phyloP scores from a whole-genome alignment of 352 stramenopile genomes.

The Phytopythium aichiense region DNA sequence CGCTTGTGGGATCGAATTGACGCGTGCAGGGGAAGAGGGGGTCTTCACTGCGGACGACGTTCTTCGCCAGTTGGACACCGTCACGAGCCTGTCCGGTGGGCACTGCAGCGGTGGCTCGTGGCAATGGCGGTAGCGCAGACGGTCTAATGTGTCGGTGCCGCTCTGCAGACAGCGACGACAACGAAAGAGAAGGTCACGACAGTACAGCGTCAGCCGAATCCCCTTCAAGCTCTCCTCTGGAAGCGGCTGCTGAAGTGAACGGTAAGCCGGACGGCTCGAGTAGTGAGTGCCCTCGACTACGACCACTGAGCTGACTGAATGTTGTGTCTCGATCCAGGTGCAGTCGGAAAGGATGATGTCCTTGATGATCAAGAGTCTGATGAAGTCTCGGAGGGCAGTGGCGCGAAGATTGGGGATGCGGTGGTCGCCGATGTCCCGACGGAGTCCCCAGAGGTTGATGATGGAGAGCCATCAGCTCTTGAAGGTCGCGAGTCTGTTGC shows the following conservation, averaged over 20 bases:
- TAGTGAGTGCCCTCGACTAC: not conserved
- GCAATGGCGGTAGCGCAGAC: not conserved
- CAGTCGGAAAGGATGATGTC: not conserved
- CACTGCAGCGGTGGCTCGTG: not conserved
- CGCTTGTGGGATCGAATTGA: not conserved
- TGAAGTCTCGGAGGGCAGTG: not conserved
- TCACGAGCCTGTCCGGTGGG: conserved; percentile 25
- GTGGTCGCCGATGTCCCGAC: not conserved
- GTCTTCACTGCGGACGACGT: conserved; percentile 23
- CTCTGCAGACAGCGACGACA: not conserved
- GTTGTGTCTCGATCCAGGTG: not conserved
- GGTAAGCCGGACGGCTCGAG: not conserved
- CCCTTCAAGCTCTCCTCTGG: not conserved
- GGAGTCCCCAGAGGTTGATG: not conserved
- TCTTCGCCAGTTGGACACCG: conserved; percentile 29
- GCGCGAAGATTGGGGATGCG: not conserved
- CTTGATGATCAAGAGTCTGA: not conserved
- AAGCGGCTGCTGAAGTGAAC: not conserved
- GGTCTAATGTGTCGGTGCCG: not conserved
- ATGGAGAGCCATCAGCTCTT: not conserved
- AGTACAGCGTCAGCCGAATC: not conserved
- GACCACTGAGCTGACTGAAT: not conserved
- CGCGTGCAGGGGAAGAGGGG: not conserved
- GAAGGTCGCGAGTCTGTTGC: not conserved
- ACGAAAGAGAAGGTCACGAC: not conserved